Evolutionary conservation across 495 filamentous ascomycete species (phyloP).

Genomic region (Lasiosphaeria miniovina): DNA sequence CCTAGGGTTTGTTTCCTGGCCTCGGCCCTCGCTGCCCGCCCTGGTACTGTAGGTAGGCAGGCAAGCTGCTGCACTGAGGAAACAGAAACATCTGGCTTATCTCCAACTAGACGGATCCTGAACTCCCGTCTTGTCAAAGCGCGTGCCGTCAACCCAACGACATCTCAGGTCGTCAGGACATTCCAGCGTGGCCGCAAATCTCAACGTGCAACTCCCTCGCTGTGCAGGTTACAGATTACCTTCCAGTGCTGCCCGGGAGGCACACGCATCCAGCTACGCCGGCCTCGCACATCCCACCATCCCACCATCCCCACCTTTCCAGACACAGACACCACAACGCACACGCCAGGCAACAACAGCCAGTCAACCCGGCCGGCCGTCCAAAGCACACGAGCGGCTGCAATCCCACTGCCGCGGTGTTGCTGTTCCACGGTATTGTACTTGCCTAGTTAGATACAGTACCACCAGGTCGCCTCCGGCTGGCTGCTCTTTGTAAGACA

Average conservation of each 20-base stretch:
- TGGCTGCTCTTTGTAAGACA: slow-evolving; percentile 8
- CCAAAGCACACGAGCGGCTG: slow-evolving; percentile 9
- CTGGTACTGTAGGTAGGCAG: no score
- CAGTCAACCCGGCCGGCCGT: not conserved
- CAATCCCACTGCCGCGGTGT: slow-evolving; percentile 7
- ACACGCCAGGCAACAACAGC: not conserved
- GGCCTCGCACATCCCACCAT: not conserved
- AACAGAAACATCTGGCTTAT: no score
- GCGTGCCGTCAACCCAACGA: no score
- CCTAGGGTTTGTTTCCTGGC: not conserved
- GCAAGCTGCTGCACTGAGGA: no score
- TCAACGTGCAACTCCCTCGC: no score
- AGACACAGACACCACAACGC: not conserved
- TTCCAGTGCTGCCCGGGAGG: no score
- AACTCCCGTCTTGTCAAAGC: no score
- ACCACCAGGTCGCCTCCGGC: slow-evolving; percentile 15
- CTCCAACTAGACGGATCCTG: no score
- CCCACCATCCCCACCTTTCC: not conserved
- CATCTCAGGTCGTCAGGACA: no score
- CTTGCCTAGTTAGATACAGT: slow-evolving; percentile 4
- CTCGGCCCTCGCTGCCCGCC: not conserved
- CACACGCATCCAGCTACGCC: no score
- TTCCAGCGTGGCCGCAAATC: no score
- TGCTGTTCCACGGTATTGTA: not conserved
- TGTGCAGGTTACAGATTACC: no score